phyloP scores from a whole-genome alignment of 139 green algal species.

The Haematococcus lacustris region DNA sequence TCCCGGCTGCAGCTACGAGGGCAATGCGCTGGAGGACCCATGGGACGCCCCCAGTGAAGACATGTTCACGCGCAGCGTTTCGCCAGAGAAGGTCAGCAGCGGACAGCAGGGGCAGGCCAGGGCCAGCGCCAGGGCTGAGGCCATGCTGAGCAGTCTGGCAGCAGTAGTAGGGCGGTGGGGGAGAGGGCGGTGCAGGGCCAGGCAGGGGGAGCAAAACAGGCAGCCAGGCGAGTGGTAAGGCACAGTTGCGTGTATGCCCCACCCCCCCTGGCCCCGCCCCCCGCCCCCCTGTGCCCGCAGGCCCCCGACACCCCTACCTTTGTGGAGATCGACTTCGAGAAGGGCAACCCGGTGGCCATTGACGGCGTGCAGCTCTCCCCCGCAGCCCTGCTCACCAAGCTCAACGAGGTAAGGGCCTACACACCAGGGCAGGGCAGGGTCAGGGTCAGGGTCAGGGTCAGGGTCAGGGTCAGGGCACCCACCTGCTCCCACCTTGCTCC shows the following conservation, averaged over 20 bases:
- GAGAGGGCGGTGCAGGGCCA: too few species aligned
- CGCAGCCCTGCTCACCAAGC: constrained; percentile 79
- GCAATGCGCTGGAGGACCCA: constrained; percentile 91
- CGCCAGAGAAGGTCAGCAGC: constrained; percentile 59
- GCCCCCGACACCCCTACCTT: constrained; percentile 86
- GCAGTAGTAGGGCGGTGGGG: too few species aligned
- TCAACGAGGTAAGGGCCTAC: constrained; percentile 79
- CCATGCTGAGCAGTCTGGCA: too few species aligned
- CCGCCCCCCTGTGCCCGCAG: constrained; percentile 33
- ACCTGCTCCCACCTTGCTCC: too few species aligned
- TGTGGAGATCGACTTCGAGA: constrained; percentile 93
- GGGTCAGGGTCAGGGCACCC: too few species aligned
- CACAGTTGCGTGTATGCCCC: too few species aligned
- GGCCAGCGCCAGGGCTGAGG: too few species aligned
- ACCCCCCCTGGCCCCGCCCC: too few species aligned
- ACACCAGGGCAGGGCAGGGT: too few species aligned
- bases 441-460: too few species aligned
- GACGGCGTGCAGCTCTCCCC: constrained; percentile 81
- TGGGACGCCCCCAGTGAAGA: constrained; percentile 73
- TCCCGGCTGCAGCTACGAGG: constrained; percentile 54
- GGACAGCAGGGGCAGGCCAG: background rate
- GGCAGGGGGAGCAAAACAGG: too few species aligned
- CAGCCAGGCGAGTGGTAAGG: too few species aligned
- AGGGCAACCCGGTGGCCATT: constrained; percentile 91
- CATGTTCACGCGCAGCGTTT: constrained; percentile 92